Base-by-base conservation (phyloP, 306 rosid species). In the Mimosa pudica region DNA sequence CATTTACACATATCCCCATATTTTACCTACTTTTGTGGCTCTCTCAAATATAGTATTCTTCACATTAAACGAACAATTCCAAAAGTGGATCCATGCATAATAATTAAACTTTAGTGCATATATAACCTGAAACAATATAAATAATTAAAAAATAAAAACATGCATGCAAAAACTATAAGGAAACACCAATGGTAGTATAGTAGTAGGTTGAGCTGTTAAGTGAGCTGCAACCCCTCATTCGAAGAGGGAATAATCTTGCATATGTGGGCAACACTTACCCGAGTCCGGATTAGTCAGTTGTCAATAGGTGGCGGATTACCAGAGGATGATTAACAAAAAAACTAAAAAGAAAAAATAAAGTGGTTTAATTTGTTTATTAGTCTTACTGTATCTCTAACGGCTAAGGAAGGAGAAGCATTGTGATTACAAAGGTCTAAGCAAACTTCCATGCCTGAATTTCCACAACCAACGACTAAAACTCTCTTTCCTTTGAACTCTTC, bases 371-470 rank as follows among this genome's bases (percentile, higher is more conserved):
- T 51, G 7, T 4, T 17, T 35, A 30, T 41, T 38, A 38, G 4
- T 52, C 90, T 83, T 85, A 89, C 93, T 54, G 84, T 79, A 57
- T 89, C 86, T 86, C 90, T 87, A 67, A 85, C 93, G 18, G 80
- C 90, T 58, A 89, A 85, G 58, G 90, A 81, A 76, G 93, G 93
- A 36, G 54, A 51, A 62, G 93, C 90, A 80, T 76, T 78, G 67
- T 85, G 81, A 42, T 87, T 80, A 77, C 88, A 89, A 18, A 89
- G 93, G 84, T 89, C 93, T 86, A 89, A 80, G 78, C 93, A 89
- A 11, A 89, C 90, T 84, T 89, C 93, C 93, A 89, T 89, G 55
- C 93, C 93, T 0, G 93, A 89, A 80, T 89, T 89, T 35, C 93
- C 93, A 82, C 89, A 87, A 3, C 93, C 93, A 52, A 89, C 93